phyloP scores from a whole-genome alignment of 1,139 yeast genomes.

The Saccharomyces hybrid region DNA sequence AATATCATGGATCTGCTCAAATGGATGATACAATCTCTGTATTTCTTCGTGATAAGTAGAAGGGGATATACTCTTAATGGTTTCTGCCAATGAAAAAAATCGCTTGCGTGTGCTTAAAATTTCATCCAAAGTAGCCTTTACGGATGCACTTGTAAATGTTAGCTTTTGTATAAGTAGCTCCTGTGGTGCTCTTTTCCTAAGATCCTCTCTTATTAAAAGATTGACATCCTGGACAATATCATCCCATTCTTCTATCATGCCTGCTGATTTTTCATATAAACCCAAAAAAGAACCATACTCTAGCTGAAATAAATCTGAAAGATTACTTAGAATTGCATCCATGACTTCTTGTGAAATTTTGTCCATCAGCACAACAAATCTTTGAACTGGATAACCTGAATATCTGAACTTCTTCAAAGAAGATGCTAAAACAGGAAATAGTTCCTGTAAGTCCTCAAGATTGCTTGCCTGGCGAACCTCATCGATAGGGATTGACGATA shows the following conservation, averaged over 20 bases:
- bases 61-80: not conserved
- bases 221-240: not conserved
- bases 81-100: not conserved
- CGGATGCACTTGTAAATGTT: not conserved
- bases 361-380: constrained; percentile 60
- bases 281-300: constrained; percentile 17
- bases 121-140: not conserved
- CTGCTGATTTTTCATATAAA: constrained; percentile 14
- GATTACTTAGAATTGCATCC: constrained; percentile 28
- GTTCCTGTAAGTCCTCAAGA: constrained; percentile 39
- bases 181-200: not conserved
- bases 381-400: constrained; percentile 54
- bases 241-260: constrained; percentile 1
- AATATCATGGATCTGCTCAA: not conserved
- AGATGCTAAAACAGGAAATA: constrained; percentile 44
- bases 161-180: not conserved
- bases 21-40: not conserved
- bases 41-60: not conserved
- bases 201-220: constrained; percentile 1
- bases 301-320: constrained; percentile 34
- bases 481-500: constrained; percentile 64
- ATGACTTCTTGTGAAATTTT: constrained; percentile 45
- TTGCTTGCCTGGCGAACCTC: constrained; percentile 47
- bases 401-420: constrained; percentile 59
- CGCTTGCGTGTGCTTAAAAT: not conserved